phyloP scores from a whole-genome alignment of 805 yeast species.

The Candida suzukii region DNA sequence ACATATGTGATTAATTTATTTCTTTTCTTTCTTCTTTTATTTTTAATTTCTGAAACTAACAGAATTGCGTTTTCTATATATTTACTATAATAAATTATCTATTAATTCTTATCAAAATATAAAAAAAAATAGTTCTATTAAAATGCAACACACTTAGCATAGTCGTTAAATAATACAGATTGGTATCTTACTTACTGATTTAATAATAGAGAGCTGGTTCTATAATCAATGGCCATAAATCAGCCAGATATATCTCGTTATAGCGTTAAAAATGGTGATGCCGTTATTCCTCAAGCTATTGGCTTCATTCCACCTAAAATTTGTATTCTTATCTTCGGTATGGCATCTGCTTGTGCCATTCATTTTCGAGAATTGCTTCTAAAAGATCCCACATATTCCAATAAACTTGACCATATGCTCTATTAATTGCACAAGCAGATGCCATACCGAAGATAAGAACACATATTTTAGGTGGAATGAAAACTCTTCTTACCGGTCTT shows the following conservation, averaged over 20 bases:
- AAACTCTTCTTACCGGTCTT: too few relatives aligned
- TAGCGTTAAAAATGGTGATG: constrained; percentile 10
- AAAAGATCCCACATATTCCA: constrained; percentile 24
- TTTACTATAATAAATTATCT: too few relatives aligned
- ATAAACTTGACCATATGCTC: constrained; percentile 16
- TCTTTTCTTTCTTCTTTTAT: too few relatives aligned
- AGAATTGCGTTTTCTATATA: too few relatives aligned
- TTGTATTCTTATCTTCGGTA: constrained; percentile 12
- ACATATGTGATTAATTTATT: not conserved
- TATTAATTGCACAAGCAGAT: constrained; percentile 9
- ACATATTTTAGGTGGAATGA: constrained; percentile 11
- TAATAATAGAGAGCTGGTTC: too few relatives aligned
- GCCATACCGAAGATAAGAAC: constrained; percentile 15
- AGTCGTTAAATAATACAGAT: too few relatives aligned
- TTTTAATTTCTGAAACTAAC: too few relatives aligned
- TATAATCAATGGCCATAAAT: constrained; percentile 20
- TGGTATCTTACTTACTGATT: too few relatives aligned
- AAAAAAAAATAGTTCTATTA: too few relatives aligned
- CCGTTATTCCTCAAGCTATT: constrained; percentile 10
- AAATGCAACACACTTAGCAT: too few relatives aligned
- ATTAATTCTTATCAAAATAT: too few relatives aligned
- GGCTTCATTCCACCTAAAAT: constrained; percentile 14
- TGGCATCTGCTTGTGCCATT: constrained; percentile 20
- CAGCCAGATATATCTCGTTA: constrained; percentile 23
- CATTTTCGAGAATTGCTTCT: constrained; percentile 19